Conservation (phyloP, 2,329 filamentous ascomycete species). For the Alternaria ventricosa region DNA sequence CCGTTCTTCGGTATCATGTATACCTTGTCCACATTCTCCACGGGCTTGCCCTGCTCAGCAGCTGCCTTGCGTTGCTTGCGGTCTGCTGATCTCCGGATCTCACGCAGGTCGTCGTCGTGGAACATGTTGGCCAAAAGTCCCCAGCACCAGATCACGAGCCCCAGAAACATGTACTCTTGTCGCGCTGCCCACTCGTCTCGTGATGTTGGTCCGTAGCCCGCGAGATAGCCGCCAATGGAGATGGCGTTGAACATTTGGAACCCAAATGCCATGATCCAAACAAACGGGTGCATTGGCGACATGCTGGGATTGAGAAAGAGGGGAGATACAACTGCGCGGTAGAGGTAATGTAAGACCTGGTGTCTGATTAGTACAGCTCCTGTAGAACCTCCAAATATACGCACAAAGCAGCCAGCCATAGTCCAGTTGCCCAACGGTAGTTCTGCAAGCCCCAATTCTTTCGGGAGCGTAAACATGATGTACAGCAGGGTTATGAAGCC, state of each 20-base stretch:
- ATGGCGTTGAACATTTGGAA: constrained; percentile 86
- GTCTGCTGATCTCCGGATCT: constrained; percentile 77
- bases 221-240: constrained; percentile 80
- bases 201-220: constrained; percentile 76
- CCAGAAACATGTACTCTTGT: constrained; percentile 60
- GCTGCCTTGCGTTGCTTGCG: constrained; percentile 62
- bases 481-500: constrained; percentile 81
- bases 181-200: constrained; percentile 59
- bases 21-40: constrained; percentile 72
- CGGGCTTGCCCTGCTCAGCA: constrained; percentile 53
- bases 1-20: constrained; percentile 87
- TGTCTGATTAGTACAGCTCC: constrained; percentile 7
- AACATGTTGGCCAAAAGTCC: constrained; percentile 83
- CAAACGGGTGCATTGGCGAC: constrained; percentile 79
- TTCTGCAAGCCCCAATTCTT: constrained; percentile 60
- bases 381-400: constrained; percentile 25
- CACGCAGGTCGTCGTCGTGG: constrained; percentile 87
- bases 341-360: constrained; percentile 82
- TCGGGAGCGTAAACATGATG: constrained; percentile 73
- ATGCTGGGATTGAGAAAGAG: constrained; percentile 84
- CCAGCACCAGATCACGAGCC: constrained; percentile 76
- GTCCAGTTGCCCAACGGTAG: constrained; percentile 81
- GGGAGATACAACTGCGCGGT: constrained; percentile 85
- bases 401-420: constrained; percentile 70
- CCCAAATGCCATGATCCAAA: constrained; percentile 67